Base-by-base conservation (phyloP, 176 grass and related monocot species). In the Rhynchospora breviuscula region DNA sequence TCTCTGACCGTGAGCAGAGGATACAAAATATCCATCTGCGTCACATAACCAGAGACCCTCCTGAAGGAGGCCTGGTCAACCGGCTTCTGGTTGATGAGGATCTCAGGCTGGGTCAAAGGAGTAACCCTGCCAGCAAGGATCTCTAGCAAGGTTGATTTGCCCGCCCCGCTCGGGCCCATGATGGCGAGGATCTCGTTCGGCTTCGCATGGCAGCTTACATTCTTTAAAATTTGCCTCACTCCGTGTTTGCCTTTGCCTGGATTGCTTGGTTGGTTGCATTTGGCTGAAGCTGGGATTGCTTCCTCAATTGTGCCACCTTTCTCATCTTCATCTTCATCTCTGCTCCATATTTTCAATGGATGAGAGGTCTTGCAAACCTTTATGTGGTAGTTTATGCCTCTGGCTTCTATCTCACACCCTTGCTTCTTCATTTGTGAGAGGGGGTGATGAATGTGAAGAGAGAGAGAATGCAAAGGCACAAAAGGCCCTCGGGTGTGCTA, bases 81-180 rank as follows among this genome's bases (percentile, higher is more conserved):
- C 1, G 85, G 49, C 54, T 35, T 63, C 45, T 82, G 79, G 69
- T 91, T 90, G 19, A 91, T 12, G 26, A 91, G 67, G 18, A 91
- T 83, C 57, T 85, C 69, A 0, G 76, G 33, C 11, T 66, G 80
- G 17, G 19, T 35, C 17, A 68, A 78, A 19, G 80, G 81, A 7
- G 62, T 5, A 23, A 90, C 80, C 9, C 87, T 90, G 63, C 92
- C 92, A 3, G 89, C 90, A 0, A 91, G 80, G 76, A 94, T 89
- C 87, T 94, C 92, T 21, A 94, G 71, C 33, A 94, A 86, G 3
- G 92, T 94, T 25, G 92, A 94, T 68, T 94, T 94, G 26, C 89
- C 89, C 9, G 92, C 92, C 22, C 89, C 89, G 29, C 92, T 94
- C 14, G 92, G 92, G 53, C 92, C 89, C 8, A 94, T 85, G 79